Evolutionary conservation across 2,329 filamentous ascomycete species (phyloP), one percentile per base, ranked within the genome.

Genomic region (Penicillium sp.): DNA sequence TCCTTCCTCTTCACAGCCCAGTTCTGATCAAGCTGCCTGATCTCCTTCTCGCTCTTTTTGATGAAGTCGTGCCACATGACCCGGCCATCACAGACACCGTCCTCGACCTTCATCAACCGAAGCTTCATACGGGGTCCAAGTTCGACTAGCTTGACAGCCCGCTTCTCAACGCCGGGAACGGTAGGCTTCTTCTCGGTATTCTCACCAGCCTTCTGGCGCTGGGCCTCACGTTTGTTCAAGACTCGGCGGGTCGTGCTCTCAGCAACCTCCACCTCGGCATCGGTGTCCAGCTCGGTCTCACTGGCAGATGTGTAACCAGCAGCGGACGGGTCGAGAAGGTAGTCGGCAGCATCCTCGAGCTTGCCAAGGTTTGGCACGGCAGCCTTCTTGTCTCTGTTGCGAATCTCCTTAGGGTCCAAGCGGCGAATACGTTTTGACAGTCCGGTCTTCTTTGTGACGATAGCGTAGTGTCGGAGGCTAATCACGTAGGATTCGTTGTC

Each of bases 51-150:
- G 6, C 84, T 85, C 80, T 99, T 99, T 69, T 87, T 84, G 48
- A 97, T 85, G 68, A 90, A 95, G 69, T 96, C 91, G 72, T 99
- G 94, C 94, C 94, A 99, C 88, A 99, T 89, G 51, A 96, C 83
- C 70, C 90, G 94, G 45, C 94, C 94, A 24, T 83, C 82, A 65
- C 91, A 96, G 6, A 97, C 74, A 1, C 93, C 94, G 64, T 99
- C 94, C 69, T 99, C 94, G 4, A 99, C 92, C 76, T 99, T 99
- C 50, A 90, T 92, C 74, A 99, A 79, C 29, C 93, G 85, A 38
- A 99, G 76, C 55, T 84, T 87, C 88, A 99, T 87, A 49, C 94
- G 85, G 1, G 94, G 94, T 0, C 94, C 94, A 0, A 99, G 77
- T 74, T 99, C 94, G 3, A 95, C 86, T 6, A 99, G 79, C 70